These are phyloP conservation scores for Lactarius sanguifluus DNA, from an alignment of 768 basidiomycete genomes.

Conservation along the genomic window DNA sequence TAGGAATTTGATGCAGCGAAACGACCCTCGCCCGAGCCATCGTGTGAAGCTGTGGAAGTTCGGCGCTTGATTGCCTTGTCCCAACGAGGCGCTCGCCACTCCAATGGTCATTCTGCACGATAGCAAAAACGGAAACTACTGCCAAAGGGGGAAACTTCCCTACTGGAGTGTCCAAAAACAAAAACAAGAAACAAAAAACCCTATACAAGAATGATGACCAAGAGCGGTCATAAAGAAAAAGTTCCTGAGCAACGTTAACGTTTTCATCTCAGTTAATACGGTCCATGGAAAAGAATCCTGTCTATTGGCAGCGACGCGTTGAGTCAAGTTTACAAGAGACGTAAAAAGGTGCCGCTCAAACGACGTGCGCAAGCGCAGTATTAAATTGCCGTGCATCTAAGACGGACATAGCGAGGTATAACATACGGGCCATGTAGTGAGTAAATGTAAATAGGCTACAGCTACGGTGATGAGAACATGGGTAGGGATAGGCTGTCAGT, in stretches of 20 bases:
- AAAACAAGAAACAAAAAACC: neutral
- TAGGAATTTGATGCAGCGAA: constrained; percentile 50
- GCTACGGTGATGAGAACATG: neutral
- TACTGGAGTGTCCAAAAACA: neutral
- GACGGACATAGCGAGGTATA: constrained; percentile 9
- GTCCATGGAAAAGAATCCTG: neutral
- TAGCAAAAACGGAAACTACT: neutral
- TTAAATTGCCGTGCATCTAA: constrained; percentile 12
- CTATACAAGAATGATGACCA: neutral
- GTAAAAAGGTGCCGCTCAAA: neutral
- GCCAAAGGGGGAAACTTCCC: constrained; percentile 1
- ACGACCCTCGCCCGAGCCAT: constrained; percentile 28
- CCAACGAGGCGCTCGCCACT: neutral
- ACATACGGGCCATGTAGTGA: constrained; percentile 1
- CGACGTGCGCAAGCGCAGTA: neutral
- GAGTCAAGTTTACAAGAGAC: neutral
- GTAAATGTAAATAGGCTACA: neutral
- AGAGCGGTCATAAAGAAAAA: neutral
- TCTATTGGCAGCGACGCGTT: neutral
- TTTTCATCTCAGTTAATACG: constrained; percentile 6
- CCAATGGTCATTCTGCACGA: neutral
- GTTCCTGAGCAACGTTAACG: neutral
- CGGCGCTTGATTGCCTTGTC: neutral
- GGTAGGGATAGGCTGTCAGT: neutral
- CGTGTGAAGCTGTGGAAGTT: neutral